Evolutionary conservation across 441 rosid species (phyloP), one percentile per base, ranked within the genome.

Genomic region (Capsella rubella): DNA sequence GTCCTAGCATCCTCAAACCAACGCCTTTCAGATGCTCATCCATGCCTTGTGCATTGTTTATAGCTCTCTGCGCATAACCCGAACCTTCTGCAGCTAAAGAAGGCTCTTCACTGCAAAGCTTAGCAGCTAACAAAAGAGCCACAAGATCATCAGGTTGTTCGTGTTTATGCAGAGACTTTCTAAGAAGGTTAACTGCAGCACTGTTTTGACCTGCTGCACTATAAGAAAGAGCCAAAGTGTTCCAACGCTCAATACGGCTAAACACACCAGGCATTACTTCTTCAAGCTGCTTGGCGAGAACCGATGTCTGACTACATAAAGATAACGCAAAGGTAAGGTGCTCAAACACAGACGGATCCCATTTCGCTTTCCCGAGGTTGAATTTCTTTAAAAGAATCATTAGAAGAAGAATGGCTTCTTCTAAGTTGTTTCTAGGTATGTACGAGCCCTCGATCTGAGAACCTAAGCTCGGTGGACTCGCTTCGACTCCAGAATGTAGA

Each of bases 321-420:
- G 94, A 83, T 49, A 92, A 77, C 39, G 91, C 99, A 82, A 84
- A 94, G 13, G 81, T 83, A 6, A 94, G 88, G 79, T 94, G 95
- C 79, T 94, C 99, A 78, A 92, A 77, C 32, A 92, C 82, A 52
- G 99, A 86, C 15, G 94, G 86, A 76, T 94, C 99, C 92, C 93
- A 90, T 67, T 80, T 81, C 34, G 77, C 84, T 77, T 86, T 84
- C 28, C 97, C 91, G 11, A 82, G 89, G 78, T 78, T 71, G 64
- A 77, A 78, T 74, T 92, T 94, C 85, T 83, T 81, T 64, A 90
- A 54, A 35, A 92, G 86, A 76, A 92, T 87, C 92, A 94, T 84
- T 69, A 94, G 84, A 78, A 94, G 93, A 65, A 94, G 87, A 80
- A 94, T 81, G 47, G 97, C 93, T 85, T 94, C 97, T 84, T 94